Evolutionary conservation across 2,329 filamentous ascomycete genomes (phyloP), one percentile per base, ranked within the genome.

Genomic region (Nannizzia gypsea): DNA sequence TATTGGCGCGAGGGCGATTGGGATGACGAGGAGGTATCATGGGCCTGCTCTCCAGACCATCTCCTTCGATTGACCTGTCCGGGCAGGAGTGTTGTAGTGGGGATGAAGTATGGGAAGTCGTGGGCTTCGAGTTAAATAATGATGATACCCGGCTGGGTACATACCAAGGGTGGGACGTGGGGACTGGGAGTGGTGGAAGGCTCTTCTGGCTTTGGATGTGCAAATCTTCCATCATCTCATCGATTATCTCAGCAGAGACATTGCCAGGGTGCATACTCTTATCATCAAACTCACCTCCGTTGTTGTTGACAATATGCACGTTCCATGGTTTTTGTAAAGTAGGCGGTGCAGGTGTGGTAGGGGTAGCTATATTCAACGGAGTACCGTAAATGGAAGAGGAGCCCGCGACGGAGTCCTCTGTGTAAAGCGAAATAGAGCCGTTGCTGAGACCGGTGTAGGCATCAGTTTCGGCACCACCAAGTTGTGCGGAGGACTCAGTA

Each of bases 141-240:
- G 36, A 36, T 22, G 54, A 56, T 28, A 36, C 31, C 54, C 54
- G 54, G 17, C 31, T 36, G 9, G 54, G 54, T 9, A 36, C 54
- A 28, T 56, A 56, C 54, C 54, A 56, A 36, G 54, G 31, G 38
- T 56, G 54, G 20, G 22, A 17, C n/a, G 28, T n/a, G 5, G 54
- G 36, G 15, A 38, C 36, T 17, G 28, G 17, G 20, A 40, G 36
- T 9, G 54, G 36, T 20, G 26, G 26, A 40, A 46, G 20, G 20
- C 24, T 26, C 22, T 58, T 58, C 46, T 58, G n/a, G 28, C 22
- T 38, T 17, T 46, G 56, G 13, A 44, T 3, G 26, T 58, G 56
- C 24, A 58, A 22, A 20, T 58, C 40, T 44, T 58, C 56, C 38
- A 58, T 46, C 38, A 46, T 58, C 56, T 58, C 56, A n/a, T 58